Base-by-base conservation (phyloP, 495 filamentous ascomycete genomes). In the Trichoderma parareesei region DNA sequence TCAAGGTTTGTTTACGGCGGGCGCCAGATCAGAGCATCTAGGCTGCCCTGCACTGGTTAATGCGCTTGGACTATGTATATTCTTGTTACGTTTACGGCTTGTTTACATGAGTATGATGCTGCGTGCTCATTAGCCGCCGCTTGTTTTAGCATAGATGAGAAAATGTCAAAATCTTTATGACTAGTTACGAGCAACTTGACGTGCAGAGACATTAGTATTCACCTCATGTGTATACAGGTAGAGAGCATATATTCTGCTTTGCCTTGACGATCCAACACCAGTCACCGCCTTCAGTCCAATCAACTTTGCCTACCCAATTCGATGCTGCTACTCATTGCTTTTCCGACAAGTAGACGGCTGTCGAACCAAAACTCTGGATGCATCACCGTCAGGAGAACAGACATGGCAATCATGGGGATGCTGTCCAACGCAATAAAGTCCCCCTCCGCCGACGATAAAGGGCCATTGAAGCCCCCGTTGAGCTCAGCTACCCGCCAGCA, bases 41-140 rank as follows among this genome's bases (percentile, higher is more conserved):
- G 53, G 37, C 27, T 3, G 53, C 8, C 6, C 53, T 37, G 16
- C 49, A 27, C 20, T 57, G 53, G 53, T 57, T 35, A 57, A 57
- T 57, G 53, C 27, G 53, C 37, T 57, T 57, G 53, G 53, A 57
- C 53, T 57, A 49, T 49, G 18, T 57, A 35, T 33, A 37, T 35
- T 14, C 37, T 57, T 57, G 20, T 57, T 57, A 57, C 8, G 27
- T n/a, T 57, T 35, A n/a, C 33, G 14, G 20, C 46, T 57, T 16
- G 27, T 57, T 57, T 33, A 57, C 27, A 35, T 57, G 20, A 38
- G 53, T 35, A 57, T 14, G 53, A 57, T 11, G 20, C 37, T 57
- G 53, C 53, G 53, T 57, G 53, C 53, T 35, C 37, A 20, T 8
- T 1, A 57, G 53, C 9, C 37, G 53, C 27, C 11, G 53, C 27